Conservation (phyloP, 306 rosid genomes). For the Vicia faba region DNA sequence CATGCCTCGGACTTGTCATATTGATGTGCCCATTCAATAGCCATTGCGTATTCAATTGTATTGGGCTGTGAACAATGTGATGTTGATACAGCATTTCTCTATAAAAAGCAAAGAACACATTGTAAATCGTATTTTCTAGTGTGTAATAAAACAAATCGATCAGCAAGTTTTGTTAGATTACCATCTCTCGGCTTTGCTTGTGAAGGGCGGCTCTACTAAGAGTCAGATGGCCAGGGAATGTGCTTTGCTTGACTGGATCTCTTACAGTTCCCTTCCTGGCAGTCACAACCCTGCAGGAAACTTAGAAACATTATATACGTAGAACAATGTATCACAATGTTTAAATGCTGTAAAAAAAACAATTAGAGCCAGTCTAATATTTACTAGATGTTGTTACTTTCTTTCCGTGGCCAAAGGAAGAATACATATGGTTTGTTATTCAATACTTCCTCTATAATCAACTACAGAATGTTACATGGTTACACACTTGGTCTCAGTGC, state of each 20-base stretch:
- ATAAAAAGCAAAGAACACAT: slow-evolving; percentile 16
- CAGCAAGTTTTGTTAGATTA: slow-evolving; percentile 24
- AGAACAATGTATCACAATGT: neutral
- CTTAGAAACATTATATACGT: neutral
- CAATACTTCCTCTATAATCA: neutral
- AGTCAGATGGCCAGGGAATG: slow-evolving; percentile 48
- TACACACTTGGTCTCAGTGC: neutral
- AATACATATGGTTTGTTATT: slow-evolving; percentile 1
- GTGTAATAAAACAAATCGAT: neutral
- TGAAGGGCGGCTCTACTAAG: slow-evolving; percentile 15
- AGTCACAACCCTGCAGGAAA: slow-evolving; percentile 41
- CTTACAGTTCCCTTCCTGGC: slow-evolving; percentile 42
- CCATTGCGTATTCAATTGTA: slow-evolving; percentile 53
- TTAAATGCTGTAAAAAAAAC: slow-evolving; percentile 4
- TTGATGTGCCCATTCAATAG: slow-evolving; percentile 46
- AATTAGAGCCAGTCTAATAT: slow-evolving; percentile 9
- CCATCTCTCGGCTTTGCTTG: slow-evolving; percentile 49
- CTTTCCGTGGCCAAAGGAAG: neutral
- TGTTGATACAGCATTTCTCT: slow-evolving; percentile 67
- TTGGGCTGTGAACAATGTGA: slow-evolving; percentile 68
- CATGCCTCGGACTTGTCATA: slow-evolving; percentile 44
- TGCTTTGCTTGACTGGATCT: slow-evolving; percentile 32
- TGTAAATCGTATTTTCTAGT: slow-evolving; percentile 10
- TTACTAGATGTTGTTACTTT: neutral
- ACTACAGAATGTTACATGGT: neutral